Percentiles rank a stretch among this genome's conserved stretches.
phyloP scores from a whole-genome alignment of 345 rosid species.

The Populus tremula region DNA sequence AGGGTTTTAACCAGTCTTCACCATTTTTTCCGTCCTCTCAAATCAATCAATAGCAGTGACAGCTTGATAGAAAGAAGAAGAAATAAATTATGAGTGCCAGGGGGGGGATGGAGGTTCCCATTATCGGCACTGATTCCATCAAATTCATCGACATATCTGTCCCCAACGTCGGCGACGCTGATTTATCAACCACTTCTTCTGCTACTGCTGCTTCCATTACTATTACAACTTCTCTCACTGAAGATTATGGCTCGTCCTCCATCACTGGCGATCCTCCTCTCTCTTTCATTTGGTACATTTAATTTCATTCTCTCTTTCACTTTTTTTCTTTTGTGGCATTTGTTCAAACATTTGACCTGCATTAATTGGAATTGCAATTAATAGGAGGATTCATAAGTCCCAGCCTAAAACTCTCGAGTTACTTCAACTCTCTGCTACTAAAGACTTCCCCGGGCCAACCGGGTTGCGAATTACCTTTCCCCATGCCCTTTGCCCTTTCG shows the following conservation, averaged over 20 bases:
- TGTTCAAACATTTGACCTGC: background rate
- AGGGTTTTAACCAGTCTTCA: too few species aligned
- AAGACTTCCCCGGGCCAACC: constrained; percentile 37
- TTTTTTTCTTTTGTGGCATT: background rate
- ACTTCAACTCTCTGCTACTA: constrained; percentile 49
- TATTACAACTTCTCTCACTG: constrained; percentile 33
- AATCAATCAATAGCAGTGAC: background rate
- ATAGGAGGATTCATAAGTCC: constrained; percentile 57
- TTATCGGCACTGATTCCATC: constrained; percentile 59
- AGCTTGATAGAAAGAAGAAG: background rate
- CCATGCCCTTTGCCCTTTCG: constrained; percentile 62
- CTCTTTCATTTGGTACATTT: constrained; percentile 45
- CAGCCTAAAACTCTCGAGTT: constrained; percentile 53
- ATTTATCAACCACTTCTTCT: background rate
- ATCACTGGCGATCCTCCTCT: constrained; percentile 41
- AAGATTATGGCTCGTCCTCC: constrained; percentile 56
- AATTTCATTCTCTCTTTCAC: background rate
- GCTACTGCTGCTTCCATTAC: constrained; percentile 8
- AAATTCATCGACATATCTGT: constrained; percentile 64
- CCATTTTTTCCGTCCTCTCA: too few species aligned
- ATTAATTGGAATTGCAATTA: background rate
- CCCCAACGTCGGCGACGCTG: constrained; percentile 8
- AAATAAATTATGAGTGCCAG: constrained; percentile 6
- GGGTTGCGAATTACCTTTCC: constrained; percentile 70
- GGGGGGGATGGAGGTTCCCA: constrained; percentile 72